A percentile compares a stretch with the other conserved stretches of the same genome.
Evolutionary conservation across 2,329 filamentous ascomycete genomes (phyloP).

Genomic region (Fusarium sp.): DNA sequence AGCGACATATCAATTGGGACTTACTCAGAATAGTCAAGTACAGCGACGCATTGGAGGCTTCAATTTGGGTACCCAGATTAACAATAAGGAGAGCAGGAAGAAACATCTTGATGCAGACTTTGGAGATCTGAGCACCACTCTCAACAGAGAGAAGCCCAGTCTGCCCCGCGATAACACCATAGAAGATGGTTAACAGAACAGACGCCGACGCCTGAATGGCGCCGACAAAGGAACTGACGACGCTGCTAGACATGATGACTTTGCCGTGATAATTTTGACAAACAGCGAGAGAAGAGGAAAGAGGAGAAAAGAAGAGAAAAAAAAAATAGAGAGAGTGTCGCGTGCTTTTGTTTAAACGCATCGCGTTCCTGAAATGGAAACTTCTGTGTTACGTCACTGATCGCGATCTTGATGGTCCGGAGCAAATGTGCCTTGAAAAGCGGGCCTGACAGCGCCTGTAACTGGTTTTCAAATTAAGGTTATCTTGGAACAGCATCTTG

Average conservation of each 20-base stretch:
- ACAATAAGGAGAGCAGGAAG: constrained; percentile 30
- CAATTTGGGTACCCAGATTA: constrained; percentile 30
- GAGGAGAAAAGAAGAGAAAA: too few relatives aligned
- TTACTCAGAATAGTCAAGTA: constrained; percentile 22
- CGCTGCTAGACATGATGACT: constrained; percentile 21
- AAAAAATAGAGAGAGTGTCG: not conserved
- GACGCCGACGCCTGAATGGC: constrained; percentile 38
- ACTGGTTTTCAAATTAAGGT: constrained; percentile 19
- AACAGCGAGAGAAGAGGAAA: not conserved
- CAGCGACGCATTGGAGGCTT: constrained; percentile 20
- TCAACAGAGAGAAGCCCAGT: constrained; percentile 30
- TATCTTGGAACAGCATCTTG: constrained; percentile 1
- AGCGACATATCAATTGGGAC: not conserved
- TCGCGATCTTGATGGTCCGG: constrained; percentile 3
- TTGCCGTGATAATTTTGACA: not conserved
- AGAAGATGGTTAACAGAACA: constrained; percentile 33
- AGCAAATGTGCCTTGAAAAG: constrained; percentile 29
- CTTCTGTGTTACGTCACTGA: constrained; percentile 21
- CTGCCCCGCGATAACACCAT: constrained; percentile 30
- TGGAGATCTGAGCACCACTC: constrained; percentile 33
- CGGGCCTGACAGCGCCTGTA: not conserved
- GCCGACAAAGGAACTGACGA: constrained; percentile 28
- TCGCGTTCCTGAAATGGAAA: not conserved
- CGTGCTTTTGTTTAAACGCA: not conserved
- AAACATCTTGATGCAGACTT: constrained; percentile 37